A percentile compares a stretch with the other conserved stretches of the same genome.
Evolutionary conservation across 169 alveolate genomes (phyloP).

Genomic region (Cryptosporidium meleagridis): DNA sequence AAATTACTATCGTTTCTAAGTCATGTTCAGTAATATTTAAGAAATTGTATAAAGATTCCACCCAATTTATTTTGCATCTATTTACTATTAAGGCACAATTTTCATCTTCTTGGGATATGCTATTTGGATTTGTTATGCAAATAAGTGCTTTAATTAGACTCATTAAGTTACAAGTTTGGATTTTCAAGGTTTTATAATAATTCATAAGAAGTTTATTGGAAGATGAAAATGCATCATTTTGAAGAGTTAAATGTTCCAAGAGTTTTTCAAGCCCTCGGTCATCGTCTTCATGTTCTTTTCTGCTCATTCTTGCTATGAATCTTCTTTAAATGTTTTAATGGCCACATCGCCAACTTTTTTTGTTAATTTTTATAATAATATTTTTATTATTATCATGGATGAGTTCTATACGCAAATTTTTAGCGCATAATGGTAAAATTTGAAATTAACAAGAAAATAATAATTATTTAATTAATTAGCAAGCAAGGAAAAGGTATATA

Average conservation of each 20-base stretch:
- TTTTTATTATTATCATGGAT: not conserved
- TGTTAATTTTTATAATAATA: not conserved
- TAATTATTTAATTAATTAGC: not conserved
- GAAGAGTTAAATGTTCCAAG: slow-evolving; percentile 61
- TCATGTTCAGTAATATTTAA: slow-evolving; percentile 51
- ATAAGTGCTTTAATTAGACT: slow-evolving; percentile 12
- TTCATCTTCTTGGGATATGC: not conserved
- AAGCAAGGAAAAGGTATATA: not conserved
- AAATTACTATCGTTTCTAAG: slow-evolving; percentile 20
- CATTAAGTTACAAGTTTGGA: slow-evolving; percentile 26
- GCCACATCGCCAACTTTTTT: not conserved
- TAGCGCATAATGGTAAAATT: slow-evolving; percentile 17
- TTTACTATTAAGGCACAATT: not conserved
- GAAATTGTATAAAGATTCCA: slow-evolving; percentile 39
- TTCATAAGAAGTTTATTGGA: slow-evolving; percentile 53
- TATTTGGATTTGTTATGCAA: slow-evolving; percentile 25
- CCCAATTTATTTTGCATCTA: slow-evolving; percentile 46
- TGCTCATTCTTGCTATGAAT: slow-evolving; percentile 10
- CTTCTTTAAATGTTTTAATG: not conserved
- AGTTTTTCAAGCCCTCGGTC: slow-evolving; percentile 12
- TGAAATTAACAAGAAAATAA: not conserved
- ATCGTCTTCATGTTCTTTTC: not conserved
- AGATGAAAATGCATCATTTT: slow-evolving; percentile 72
- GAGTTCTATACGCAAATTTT: slow-evolving; percentile 11
- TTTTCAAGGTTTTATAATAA: slow-evolving; percentile 11